Evolutionary conservation across 345 rosid genomes (phyloP).

Genomic region (Aquilaria malaccensis): DNA sequence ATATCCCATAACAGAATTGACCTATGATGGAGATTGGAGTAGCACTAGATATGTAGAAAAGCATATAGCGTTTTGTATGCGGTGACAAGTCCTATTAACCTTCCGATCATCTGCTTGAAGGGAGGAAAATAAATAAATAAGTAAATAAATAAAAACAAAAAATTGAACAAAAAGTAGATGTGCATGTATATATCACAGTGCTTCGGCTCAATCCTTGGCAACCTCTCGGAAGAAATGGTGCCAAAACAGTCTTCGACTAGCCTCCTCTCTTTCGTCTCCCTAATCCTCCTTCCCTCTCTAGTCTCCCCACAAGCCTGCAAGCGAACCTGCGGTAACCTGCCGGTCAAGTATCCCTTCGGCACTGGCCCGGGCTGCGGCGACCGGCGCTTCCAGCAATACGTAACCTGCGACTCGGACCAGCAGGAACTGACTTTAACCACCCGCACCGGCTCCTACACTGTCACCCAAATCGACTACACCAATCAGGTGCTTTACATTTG

Average conservation of each 20-base stretch:
- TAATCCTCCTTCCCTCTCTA: slow-evolving; percentile 20
- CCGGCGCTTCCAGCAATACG: slow-evolving; percentile 61
- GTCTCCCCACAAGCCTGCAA: slow-evolving; percentile 60
- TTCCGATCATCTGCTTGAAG: too few species aligned
- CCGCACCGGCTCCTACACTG: slow-evolving; percentile 71
- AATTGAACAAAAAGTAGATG: too few species aligned
- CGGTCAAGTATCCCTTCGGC: slow-evolving; percentile 71
- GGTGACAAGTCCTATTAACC: too few species aligned
- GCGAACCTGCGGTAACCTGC: slow-evolving; percentile 50
- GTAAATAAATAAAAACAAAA: too few species aligned
- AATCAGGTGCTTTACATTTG: slow-evolving; percentile 54
- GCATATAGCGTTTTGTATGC: too few species aligned
- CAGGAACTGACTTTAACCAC: slow-evolving; percentile 44
- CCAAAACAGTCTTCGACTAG: slow-evolving; percentile 4
- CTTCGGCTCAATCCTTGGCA: too few species aligned
- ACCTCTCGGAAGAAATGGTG: slow-evolving; percentile 13
- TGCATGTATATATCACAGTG: too few species aligned
- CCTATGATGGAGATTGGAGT: too few species aligned
- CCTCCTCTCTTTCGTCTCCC: slow-evolving; percentile 14
- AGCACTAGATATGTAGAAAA: too few species aligned
- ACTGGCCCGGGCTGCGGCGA: slow-evolving; percentile 85
- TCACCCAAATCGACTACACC: slow-evolving; percentile 59
- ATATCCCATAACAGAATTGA: too few species aligned
- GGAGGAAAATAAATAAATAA: too few species aligned
- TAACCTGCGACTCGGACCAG: slow-evolving; percentile 44